Base-by-base conservation (phyloP, 805 yeast species). In the Saccharomycopsis lassenensis region DNA sequence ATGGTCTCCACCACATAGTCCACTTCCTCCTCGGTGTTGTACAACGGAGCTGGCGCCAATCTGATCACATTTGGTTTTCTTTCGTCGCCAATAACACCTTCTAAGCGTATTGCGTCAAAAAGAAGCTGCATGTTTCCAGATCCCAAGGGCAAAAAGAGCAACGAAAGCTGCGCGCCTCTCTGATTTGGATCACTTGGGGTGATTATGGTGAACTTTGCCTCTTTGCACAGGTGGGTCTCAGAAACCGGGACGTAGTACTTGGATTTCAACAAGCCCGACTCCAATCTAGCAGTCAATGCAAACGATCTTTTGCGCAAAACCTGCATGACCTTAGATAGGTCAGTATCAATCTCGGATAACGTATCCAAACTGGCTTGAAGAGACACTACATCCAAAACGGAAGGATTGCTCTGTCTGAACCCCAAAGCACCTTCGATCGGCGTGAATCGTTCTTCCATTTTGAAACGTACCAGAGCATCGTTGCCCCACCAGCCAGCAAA, bases 401-500 rank as follows among this genome's bases (percentile, higher is more conserved):
- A 77, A 2, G 95, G 95, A 58, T 87, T 87, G 12, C 94, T 81
- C 59, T 85, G 94, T 48, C 94, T 67, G 56, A 77, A 87, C 0
- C 94, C 93, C 17, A 82, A 62, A 1, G 96, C 97, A 24, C 91
- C 79, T n/a, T 66, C 60, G 19, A 82, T 80, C 1, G 95, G 94
- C 36, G 77, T 77, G 48, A 84, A 87, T 20, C 63, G 48, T 50
- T 78, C 87, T 39, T 69, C 51, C 97, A 87, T 87, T 48, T 74
- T 65, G 56, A 87, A 87, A 43, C 97, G 59, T 24, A 72, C 72
- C 2, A 49, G 48, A 0, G 77, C 62, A 47, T 79, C 74, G 51
- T 85, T 87, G 1, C 95, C 96, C 95, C 96, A 87, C 97, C 97
- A 87, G 1, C 97, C 97, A 0, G 95, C 94, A 34, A 84, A 61